Conservation (phyloP, 257 asterid species). For the Scutellaria galericulata region DNA sequence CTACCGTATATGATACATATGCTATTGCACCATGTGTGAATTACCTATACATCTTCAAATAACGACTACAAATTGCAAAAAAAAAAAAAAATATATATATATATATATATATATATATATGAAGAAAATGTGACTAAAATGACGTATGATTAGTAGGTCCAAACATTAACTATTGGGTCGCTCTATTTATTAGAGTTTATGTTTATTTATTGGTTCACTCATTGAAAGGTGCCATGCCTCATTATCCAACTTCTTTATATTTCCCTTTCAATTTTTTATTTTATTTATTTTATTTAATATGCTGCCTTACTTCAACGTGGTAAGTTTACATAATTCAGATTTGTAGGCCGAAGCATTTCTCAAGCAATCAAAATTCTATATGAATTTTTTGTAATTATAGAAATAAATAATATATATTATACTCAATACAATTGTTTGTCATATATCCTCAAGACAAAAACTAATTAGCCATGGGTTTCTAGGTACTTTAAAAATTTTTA, state of each 20-base stretch:
- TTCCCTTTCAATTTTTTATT: slow-evolving; percentile 14
- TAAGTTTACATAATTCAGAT: slow-evolving; percentile 6
- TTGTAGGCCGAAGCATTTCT: background rate
- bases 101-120: background rate
- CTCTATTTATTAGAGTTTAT: slow-evolving; percentile 22
- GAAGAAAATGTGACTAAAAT: background rate
- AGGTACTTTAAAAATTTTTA: too few relatives aligned
- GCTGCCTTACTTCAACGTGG: slow-evolving; percentile 1
- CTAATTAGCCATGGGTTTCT: too few relatives aligned
- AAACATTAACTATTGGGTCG: slow-evolving; percentile 14
- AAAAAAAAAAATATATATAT: too few relatives aligned
- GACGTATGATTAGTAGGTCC: slow-evolving; percentile 29
- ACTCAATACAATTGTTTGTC: too few relatives aligned
- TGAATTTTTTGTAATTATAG: too few relatives aligned
- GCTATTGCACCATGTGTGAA: too few relatives aligned
- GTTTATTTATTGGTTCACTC: slow-evolving; percentile 28
- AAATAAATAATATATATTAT: too few relatives aligned
- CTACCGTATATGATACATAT: too few relatives aligned
- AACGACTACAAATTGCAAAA: background rate
- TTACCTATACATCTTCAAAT: too few relatives aligned
- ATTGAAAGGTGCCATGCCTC: slow-evolving; percentile 31
- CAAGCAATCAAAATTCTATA: background rate
- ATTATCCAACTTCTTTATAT: slow-evolving; percentile 29
- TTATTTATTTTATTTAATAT: background rate
- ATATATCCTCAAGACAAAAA: too few relatives aligned